These are phyloP conservation scores for Mediolabrus comicus DNA, from an alignment of 108 stramenopile genomes.

Conservation along the genomic window DNA sequence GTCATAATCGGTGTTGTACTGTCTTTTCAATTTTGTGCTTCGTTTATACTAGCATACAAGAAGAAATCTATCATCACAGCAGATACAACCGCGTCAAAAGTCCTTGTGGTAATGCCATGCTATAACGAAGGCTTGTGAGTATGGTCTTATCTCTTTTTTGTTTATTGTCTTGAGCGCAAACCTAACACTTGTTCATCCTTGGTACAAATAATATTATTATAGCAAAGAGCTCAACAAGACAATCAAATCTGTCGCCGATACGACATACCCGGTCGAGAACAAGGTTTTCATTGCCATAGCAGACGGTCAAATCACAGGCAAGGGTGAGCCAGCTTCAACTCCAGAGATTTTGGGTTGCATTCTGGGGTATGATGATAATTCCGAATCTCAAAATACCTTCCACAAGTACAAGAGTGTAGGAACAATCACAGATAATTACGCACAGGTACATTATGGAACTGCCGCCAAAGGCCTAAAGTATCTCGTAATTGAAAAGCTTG, in stretches of 20 bases:
- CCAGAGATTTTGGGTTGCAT: not conserved
- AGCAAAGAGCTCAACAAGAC: constrained; percentile 1
- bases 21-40: not conserved
- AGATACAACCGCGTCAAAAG: not conserved
- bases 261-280: constrained; percentile 1
- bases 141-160: too few relatives aligned
- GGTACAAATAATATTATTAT: too few relatives aligned
- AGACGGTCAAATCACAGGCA: not conserved
- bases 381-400: too few relatives aligned
- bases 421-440: not conserved
- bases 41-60: too few relatives aligned
- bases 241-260: not conserved
- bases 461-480: not conserved
- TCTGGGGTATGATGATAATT: not conserved
- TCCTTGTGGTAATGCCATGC: constrained; percentile 38
- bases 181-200: too few relatives aligned
- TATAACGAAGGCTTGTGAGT: constrained; percentile 49
- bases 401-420: too few relatives aligned
- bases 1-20: not conserved
- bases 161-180: too few relatives aligned
- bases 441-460: constrained; percentile 6
- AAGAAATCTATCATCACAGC: not conserved
- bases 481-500: constrained; percentile 4
- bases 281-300: not conserved
- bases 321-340: not conserved